Evolutionary conservation across 345 rosid species (phyloP).

Genomic region (Lepidium sativum): DNA sequence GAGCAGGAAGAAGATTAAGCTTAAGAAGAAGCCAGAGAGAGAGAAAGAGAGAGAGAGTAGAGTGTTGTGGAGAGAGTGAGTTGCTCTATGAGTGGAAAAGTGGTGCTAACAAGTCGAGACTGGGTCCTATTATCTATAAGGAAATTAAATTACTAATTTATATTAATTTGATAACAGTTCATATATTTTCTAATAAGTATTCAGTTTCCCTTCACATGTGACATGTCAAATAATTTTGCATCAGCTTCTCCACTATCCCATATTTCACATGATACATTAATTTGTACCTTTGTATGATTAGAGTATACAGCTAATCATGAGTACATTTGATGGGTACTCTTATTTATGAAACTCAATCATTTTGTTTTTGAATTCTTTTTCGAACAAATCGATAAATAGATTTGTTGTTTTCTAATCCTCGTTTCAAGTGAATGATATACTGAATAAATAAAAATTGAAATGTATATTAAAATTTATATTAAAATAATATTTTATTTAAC

Average conservation of each 20-base stretch:
- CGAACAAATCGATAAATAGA: neutral
- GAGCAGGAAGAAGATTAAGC: neutral
- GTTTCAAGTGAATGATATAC: neutral
- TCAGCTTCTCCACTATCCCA: slow-evolving; percentile 1
- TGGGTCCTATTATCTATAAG: neutral
- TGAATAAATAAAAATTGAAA: no score
- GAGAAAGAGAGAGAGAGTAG: slow-evolving; percentile 7
- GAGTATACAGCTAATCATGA: slow-evolving; percentile 10
- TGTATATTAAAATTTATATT: no score
- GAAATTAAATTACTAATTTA: neutral
- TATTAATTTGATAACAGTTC: neutral
- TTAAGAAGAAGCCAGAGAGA: neutral
- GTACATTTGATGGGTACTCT: neutral
- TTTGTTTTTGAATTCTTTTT: neutral
- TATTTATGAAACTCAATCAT: slow-evolving; percentile 1
- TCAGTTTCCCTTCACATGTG: neutral
- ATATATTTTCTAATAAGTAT: neutral
- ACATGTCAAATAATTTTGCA: slow-evolving; percentile 10
- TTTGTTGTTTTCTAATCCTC: neutral
- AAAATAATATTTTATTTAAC: no score
- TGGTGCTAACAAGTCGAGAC: neutral
- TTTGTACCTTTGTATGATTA: neutral
- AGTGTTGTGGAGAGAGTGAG: no score
- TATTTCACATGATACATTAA: slow-evolving; percentile 4
- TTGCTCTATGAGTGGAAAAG: neutral